These are phyloP conservation scores for Aristolochia fimbriata DNA, from an alignment of 164 flowering plant species.

Conservation along the genomic window DNA sequence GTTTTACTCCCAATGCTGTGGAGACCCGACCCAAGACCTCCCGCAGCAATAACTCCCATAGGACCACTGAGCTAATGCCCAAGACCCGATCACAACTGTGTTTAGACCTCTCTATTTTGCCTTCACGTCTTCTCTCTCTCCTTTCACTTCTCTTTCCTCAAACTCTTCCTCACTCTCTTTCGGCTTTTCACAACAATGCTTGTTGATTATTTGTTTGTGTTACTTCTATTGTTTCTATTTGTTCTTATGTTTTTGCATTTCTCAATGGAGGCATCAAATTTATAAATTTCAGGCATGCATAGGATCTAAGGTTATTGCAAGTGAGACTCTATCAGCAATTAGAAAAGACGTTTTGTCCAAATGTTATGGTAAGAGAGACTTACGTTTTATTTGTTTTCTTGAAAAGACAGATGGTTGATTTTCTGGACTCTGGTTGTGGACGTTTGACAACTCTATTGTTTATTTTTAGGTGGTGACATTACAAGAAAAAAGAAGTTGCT, in stretches of 20 bases:
- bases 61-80: too few species aligned
- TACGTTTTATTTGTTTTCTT: neutral
- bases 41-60: too few species aligned
- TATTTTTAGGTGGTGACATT: slow-evolving; percentile 84
- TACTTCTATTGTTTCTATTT: neutral
- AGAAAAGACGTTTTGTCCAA: slow-evolving; percentile 91
- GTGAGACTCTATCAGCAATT: slow-evolving; percentile 87
- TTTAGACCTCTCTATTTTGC: too few species aligned
- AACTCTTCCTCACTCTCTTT: too few species aligned
- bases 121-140: too few species aligned
- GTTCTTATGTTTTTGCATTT: neutral
- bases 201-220: neutral
- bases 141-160: too few species aligned
- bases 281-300: slow-evolving; percentile 70
- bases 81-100: too few species aligned
- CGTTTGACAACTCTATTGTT: slow-evolving; percentile 1
- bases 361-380: slow-evolving; percentile 59
- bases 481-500: slow-evolving; percentile 90
- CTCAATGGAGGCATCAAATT: neutral
- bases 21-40: too few species aligned
- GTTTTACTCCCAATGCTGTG: too few species aligned
- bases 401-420: neutral
- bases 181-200: too few species aligned
- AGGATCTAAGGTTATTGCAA: slow-evolving; percentile 90
- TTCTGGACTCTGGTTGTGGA: too few species aligned